Evolutionary conservation across 108 stramenopile genomes (phyloP), one percentile per base, ranked within the genome.

Genomic region (Stephanodiscus triporus): DNA sequence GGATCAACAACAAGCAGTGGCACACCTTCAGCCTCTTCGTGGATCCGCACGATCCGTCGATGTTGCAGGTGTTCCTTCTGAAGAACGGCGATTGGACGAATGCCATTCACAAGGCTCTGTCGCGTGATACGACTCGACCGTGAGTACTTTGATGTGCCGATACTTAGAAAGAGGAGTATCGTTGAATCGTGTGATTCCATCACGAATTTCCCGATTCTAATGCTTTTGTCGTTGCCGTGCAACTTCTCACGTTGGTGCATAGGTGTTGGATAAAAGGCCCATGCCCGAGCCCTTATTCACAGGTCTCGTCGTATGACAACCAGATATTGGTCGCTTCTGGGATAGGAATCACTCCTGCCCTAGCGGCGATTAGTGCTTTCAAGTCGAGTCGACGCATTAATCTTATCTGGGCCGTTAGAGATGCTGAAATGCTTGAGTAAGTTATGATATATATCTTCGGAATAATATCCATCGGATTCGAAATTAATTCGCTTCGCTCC

Each of bases 331-430:
- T 85, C 9, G 80, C 80, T 10, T 66, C 68, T 50, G 85, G 85
- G 14, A 74, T 81, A 34, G 80, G 80, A 9, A 85, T 85, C 32
- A 85, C 85, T 2, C 85, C 85, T 0, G 80, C 85, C 1, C 29
- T 85, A 16, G 61, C 71, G 6, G 77, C 72, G 5, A 81, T 85
- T 55, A 34, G 47, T 40, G 64, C 80, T 0, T 63, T 73, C 67
- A 72, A 71, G 62, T 37, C 71, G n/a, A 66, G 59, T 47, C 71
- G 79, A 22, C 59, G 77, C 37, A 70, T 73, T 47, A 81, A 85
- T 53, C 48, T 85, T 7, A 65, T 85, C n/a, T 85, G 84, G 84
- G 73, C 58, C 9, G 71, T 73, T 0, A 70, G 84, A 23, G 84
- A 85, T 50, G 55, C 45, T 0, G 53, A 55, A 16, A 34, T 85